Evolutionary conservation across 176 grass and related monocot species (phyloP).

Genomic region (Hordeum marinum): DNA sequence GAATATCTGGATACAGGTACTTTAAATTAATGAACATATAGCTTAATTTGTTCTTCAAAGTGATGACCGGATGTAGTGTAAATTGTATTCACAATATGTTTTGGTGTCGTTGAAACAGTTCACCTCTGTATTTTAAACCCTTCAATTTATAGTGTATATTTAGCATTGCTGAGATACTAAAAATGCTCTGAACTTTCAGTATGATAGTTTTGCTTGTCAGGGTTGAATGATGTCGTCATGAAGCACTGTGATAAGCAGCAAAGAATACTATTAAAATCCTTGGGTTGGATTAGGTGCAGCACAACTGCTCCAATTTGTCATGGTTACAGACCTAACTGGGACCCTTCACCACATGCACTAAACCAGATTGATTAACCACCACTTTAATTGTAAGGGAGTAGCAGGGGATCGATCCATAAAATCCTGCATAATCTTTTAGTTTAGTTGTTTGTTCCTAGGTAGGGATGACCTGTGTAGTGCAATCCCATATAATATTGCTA

Average conservation of each 20-base stretch:
- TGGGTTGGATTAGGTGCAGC: no score
- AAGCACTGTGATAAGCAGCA: neutral
- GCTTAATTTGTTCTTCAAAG: neutral
- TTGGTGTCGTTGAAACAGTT: neutral
- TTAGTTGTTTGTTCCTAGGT: neutral
- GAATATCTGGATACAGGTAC: slow-evolving; percentile 79
- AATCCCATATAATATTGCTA: neutral
- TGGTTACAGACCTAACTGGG: slow-evolving; percentile 19
- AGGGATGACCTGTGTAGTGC: neutral
- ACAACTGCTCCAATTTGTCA: slow-evolving; percentile 1
- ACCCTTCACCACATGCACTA: slow-evolving; percentile 16
- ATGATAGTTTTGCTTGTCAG: neutral
- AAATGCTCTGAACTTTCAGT: neutral
- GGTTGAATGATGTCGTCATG: neutral
- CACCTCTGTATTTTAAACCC: no score
- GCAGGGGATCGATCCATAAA: neutral
- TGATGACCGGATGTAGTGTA: neutral
- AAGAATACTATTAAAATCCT: neutral
- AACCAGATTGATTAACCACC: neutral
- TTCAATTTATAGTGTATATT: no score
- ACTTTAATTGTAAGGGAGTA: neutral
- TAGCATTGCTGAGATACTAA: neutral
- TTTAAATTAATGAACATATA: no score
- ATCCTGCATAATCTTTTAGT: neutral
- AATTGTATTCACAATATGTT: neutral